Evolutionary conservation across 129 eudicot species (phyloP).

Genomic region (Lactuca saligna): DNA sequence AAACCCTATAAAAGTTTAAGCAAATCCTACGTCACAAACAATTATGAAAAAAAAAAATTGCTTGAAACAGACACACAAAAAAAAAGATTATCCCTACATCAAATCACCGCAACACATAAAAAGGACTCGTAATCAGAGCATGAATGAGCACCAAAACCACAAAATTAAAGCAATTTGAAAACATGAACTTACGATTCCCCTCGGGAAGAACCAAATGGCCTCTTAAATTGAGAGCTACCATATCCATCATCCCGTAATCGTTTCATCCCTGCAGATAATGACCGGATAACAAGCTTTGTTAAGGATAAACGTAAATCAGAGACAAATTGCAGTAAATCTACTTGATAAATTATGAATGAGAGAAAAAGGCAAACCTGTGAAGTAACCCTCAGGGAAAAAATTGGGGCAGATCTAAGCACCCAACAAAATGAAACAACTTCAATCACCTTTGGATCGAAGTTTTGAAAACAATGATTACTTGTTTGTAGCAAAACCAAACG

Average conservation of each 20-base stretch:
- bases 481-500: slow-evolving; percentile 17
- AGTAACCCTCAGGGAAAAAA: slow-evolving; percentile 23
- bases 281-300: not conserved
- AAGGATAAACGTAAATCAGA: slow-evolving; percentile 27
- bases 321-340: slow-evolving; percentile 12
- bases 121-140: slow-evolving; percentile 7
- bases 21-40: slow-evolving; percentile 19
- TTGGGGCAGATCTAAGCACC: slow-evolving; percentile 45
- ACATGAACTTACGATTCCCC: slow-evolving; percentile 75
- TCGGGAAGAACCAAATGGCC: slow-evolving; percentile 82
- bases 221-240: slow-evolving; percentile 66
- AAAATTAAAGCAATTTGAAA: not conserved
- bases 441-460: slow-evolving; percentile 37
- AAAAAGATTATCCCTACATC: slow-evolving; percentile 6
- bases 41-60: not conserved
- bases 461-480: slow-evolving; percentile 18
- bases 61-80: slow-evolving; percentile 2
- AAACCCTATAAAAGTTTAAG: slow-evolving; percentile 27
- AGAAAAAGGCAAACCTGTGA: slow-evolving; percentile 27
- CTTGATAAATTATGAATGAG: slow-evolving; percentile 2
- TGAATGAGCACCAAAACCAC: slow-evolving; percentile 8
- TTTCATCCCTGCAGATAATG: slow-evolving; percentile 63
- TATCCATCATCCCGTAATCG: slow-evolving; percentile 72
- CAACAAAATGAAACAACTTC: slow-evolving; percentile 13
- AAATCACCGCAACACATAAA: slow-evolving; percentile 26